These are phyloP conservation scores for Neltuma alba DNA, from an alignment of 306 rosid species.

Conservation along the genomic window DNA sequence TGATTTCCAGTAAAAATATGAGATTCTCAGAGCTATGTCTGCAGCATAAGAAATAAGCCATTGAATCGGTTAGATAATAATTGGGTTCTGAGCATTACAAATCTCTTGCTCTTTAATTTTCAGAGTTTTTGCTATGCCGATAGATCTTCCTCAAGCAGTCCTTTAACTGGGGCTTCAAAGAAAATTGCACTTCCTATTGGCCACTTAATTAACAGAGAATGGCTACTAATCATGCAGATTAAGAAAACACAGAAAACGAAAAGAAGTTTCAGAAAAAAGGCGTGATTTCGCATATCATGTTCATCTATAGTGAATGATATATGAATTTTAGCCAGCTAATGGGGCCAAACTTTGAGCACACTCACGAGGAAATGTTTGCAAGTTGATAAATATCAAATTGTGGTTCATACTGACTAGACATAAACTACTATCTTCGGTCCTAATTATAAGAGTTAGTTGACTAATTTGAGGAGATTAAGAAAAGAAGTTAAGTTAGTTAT, in stretches of 20 bases:
- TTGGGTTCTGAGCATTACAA: no score
- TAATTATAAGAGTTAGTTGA: no score
- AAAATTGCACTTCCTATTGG: neutral
- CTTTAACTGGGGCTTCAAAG: neutral
- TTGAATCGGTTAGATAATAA: no score
- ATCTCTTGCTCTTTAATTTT: no score
- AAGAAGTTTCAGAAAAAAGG: neutral
- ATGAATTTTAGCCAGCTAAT: neutral
- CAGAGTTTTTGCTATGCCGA: neutral
- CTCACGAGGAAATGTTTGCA: neutral
- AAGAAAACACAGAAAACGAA: neutral
- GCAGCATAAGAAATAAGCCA: no score
- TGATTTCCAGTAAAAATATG: no score
- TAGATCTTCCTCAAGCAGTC: neutral
- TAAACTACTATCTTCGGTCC: no score
- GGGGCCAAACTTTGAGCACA: neutral
- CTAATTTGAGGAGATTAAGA: no score
- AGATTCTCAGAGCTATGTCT: no score
- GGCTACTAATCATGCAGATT: no score
- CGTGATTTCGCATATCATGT: neutral
- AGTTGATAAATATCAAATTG: neutral
- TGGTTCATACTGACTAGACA: neutral
- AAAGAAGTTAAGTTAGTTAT: no score
- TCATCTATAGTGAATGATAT: neutral
- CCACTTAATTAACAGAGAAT: neutral